Evolutionary conservation across 176 grass and related monocot genomes (phyloP), one percentile per base, ranked within the genome.

Genomic region (Dactylis glomerata): DNA sequence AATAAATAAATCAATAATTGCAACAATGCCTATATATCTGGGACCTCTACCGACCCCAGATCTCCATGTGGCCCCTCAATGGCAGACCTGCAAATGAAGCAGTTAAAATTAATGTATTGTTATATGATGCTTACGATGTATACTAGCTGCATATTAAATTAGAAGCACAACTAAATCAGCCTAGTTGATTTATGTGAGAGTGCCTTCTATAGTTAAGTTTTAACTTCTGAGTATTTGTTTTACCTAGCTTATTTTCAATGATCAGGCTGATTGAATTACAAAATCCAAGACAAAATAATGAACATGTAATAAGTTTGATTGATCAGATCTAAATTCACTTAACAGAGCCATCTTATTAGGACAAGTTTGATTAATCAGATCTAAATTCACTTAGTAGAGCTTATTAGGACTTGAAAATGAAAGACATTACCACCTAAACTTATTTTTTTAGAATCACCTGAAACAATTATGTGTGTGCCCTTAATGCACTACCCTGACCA

Each of bases 51-150:
- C 76, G 14, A 2, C 62, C 76, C 28, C 33, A 33, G 33, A 73
- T 81, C 19, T 52, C 77, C 87, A 89, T 89, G 19, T 40, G 22
- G 30, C 31, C 27, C n/a, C 31, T 81, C 81, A 44, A 24, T 5
- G 70, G 71, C 38, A 84, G 54, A 89, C 80, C 91, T 89, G 84
- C 65, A 84, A 84, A 37, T 37, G 77, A 81, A 84, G 28, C 38
- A 24, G 14, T 41, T 37, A 16, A 66, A 84, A 87, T 81, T 20
- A 84, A 28, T 12, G 50, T 61, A 79, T 26, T 55, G 13, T 57
- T 52, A 84, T 69, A 79, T 41, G 32, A 17, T 67, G 54, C 77
- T 84, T 56, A 65, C n/a, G 47, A 68, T 23, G 2, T 22, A 82
- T 6, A 38, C 61, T 37, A 78, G 31, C 32, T 73, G 22, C n/a